Evolutionary conservation across 352 stramenopile species (phyloP), one percentile per base, ranked within the genome.

Genomic region (Globisporangium orthogonon): DNA sequence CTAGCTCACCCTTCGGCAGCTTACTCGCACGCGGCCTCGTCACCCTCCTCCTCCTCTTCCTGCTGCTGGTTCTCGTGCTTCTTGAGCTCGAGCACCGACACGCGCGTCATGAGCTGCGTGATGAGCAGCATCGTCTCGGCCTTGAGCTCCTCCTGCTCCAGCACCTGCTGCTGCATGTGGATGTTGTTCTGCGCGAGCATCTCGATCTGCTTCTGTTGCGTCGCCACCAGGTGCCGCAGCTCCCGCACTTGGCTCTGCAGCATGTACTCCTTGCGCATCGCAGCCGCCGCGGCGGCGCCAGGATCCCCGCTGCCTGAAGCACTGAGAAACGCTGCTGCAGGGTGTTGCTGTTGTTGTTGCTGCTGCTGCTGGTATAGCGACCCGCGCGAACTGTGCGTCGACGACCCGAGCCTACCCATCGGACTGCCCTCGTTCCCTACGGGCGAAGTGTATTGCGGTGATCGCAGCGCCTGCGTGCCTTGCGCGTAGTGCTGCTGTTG

Each of bases 111-210:
- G 56, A 93, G 67, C 58, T 93, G 78, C 50, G 78, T 93, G 60
- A 93, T 88, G 9, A 93, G 65, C 31, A 89, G 74, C 74, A 83
- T 91, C 52, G 83, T 93, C 67, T 91, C 83, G 62, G 83, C 79
- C 62, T 90, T 90, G 37, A 86, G 65, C 50, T 93, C 81, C 58
- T 91, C 80, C 48, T 91, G 80, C 52, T 91, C 81, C 4, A 90
- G 67, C 37, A 93, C 58, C 56, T 91, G 80, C 61, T 90, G 80
- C 60, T 93, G 80, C 71, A 93, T 77, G 55, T 84, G 72, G 66
- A 87, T 80, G 54, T 90, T 93, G 61, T 57, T 83, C 55, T 89
- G 74, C 29, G 69, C 73, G 37, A 93, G 77, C 51, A 82, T 66
- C 50, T 93, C 80, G 52, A 93, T 76, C 65, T 89, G 76, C 55